Conservation (phyloP, 305 asterid genomes). For the Rubia peregrina region DNA sequence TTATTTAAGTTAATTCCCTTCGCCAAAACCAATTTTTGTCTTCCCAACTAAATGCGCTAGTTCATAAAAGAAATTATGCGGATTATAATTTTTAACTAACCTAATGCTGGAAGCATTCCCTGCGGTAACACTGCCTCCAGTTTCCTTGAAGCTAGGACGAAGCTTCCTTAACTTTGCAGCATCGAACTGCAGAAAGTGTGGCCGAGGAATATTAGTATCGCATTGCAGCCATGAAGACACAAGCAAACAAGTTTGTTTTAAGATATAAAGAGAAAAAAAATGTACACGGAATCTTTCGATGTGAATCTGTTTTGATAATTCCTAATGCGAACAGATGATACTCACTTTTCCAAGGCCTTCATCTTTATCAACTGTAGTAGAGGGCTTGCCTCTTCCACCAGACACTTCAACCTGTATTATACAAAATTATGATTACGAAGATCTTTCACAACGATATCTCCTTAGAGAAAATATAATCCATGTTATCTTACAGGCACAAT, state of each 20-base stretch:
- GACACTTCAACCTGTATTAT: constrained; percentile 75
- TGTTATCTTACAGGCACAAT: constrained; percentile 65
- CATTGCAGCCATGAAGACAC: constrained; percentile 3
- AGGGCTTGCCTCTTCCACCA: constrained; percentile 91
- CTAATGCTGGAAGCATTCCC: constrained; percentile 98
- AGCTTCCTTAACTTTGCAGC: constrained; percentile 89
- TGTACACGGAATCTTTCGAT: background rate
- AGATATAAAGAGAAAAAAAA: background rate
- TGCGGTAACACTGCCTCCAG: constrained; percentile 91
- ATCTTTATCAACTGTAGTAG: constrained; percentile 76
- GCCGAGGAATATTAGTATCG: constrained; percentile 1
- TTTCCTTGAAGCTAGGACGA: constrained; percentile 96
- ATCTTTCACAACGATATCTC: constrained; percentile 9
- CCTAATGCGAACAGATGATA: background rate
- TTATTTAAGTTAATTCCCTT: background rate
- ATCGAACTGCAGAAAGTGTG: constrained; percentile 57
- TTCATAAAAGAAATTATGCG: background rate
- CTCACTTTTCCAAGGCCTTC: constrained; percentile 91
- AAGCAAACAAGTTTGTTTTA: background rate
- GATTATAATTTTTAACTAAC: constrained; percentile 22
- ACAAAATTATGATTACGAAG: constrained; percentile 24
- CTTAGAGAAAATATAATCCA: constrained; percentile 13
- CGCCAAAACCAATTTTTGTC: background rate
- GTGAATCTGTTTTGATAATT: background rate
- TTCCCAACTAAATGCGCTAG: background rate